Evolutionary conservation across 441 rosid genomes (phyloP), one percentile per base, ranked within the genome.

Genomic region (Viola pubescens): DNA sequence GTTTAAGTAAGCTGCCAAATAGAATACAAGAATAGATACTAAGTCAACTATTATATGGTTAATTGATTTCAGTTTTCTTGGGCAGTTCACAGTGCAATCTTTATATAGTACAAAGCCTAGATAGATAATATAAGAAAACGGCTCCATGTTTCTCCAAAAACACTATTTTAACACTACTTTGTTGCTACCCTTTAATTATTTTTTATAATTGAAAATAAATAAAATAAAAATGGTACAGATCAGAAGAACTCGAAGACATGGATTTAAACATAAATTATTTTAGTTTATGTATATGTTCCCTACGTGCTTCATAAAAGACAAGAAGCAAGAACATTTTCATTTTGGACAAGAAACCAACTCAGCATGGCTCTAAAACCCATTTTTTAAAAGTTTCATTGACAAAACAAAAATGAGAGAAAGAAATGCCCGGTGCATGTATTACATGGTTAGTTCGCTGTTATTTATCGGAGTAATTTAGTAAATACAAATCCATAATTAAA

Each of bases 61-160:
- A 9, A 74, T 76, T 77, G 71, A 60, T 63, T 74, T 81, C 77
- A 61, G 88, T 83, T 79, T 67, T 79, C 77, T 83, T 52, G 85
- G 80, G 88, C 90, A 76, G 90, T 79, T 82, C 84, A 78, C 67
- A 48, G 54, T 58, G 66, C 71, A 77, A 76, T 76, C 79, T 16
- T n/a, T 19, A 19, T 19, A 19, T 77, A 85, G 75, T 69, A 57
- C 72, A 68, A 37, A 47, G 70, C 69, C 46, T 58, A 48, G 34
- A 16, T 10, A 43, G 60, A 65, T 68, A 59, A 58, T 60, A 63
- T 63, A 65, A 66, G 37, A 59, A 62, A 67, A 63, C 56, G 16
- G 6, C 38, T 37, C 48, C 52, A 56, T 63, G 37, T 56, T 52
- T 60, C 45, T 12, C 14, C 8, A 60, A 37, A n/a, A 48, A 34